Percentiles rank a stretch among this genome's conserved stretches.
phyloP scores from a whole-genome alignment of 768 basidiomycete genomes.

The Lentinula lateritia region DNA sequence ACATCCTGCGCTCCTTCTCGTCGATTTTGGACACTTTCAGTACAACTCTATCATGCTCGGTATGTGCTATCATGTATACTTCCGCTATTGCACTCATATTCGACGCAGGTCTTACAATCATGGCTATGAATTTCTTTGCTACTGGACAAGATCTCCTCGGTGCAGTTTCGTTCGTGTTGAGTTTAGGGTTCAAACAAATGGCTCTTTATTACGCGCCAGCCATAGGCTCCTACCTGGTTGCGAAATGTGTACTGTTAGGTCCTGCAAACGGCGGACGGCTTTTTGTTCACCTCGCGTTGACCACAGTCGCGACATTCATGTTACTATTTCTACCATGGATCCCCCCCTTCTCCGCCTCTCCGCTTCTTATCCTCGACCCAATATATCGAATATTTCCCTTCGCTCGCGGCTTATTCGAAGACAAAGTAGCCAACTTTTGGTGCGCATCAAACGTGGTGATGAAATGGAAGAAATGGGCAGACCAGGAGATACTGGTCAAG shows the following conservation, averaged over 20 bases:
- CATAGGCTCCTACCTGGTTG: slow-evolving; percentile 84
- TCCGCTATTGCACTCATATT: not conserved
- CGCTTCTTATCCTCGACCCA: slow-evolving; percentile 48
- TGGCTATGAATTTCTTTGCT: slow-evolving; percentile 68
- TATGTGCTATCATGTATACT: slow-evolving; percentile 20
- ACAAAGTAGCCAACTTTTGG: slow-evolving; percentile 98
- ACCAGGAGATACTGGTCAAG: slow-evolving; percentile 47
- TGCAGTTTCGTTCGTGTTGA: slow-evolving; percentile 76
- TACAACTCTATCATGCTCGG: slow-evolving; percentile 95
- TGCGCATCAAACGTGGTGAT: slow-evolving; percentile 85
- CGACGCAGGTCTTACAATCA: slow-evolving; percentile 55
- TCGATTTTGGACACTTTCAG: slow-evolving; percentile 95
- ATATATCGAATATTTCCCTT: slow-evolving; percentile 89
- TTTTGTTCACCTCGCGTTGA: slow-evolving; percentile 61
- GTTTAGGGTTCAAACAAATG: slow-evolving; percentile 95
- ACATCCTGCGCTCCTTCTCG: slow-evolving; percentile 77
- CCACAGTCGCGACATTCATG: slow-evolving; percentile 58
- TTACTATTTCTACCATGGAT: slow-evolving; percentile 79
- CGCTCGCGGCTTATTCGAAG: slow-evolving; percentile 84
- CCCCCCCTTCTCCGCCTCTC: slow-evolving; percentile 53
- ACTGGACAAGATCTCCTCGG: slow-evolving; percentile 66
- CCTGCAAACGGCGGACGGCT: slow-evolving; percentile 43
- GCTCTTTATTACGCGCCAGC: slow-evolving; percentile 90
- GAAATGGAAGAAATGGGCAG: slow-evolving; percentile 70
- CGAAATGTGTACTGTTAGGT: slow-evolving; percentile 86